A percentile compares a stretch with the other conserved stretches of the same genome.
Conservation (phyloP, 192 early-diverging fungal species). For the Dissophora ornata region DNA sequence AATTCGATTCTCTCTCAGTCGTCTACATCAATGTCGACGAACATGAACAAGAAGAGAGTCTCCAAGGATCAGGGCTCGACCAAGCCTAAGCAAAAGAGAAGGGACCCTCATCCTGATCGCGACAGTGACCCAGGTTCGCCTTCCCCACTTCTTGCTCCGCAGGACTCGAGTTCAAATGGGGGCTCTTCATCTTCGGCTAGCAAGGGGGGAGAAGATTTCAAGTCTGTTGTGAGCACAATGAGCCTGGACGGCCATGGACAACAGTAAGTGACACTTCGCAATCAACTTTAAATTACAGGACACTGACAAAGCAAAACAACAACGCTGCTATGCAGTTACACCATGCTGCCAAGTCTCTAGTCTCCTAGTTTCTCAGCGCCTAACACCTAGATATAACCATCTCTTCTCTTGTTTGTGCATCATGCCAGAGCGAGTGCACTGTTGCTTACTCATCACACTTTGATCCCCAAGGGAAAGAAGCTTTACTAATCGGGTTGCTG, state of each 20-base stretch:
- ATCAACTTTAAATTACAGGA: constrained; percentile 27
- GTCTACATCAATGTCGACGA: not conserved
- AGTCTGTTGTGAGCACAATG: constrained; percentile 72
- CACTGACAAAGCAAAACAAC: not conserved
- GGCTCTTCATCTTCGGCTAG: constrained; percentile 13
- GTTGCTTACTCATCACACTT: too few relatives aligned
- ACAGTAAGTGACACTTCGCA: constrained; percentile 37
- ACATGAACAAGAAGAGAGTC: constrained; percentile 32
- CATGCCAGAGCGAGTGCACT: too few relatives aligned
- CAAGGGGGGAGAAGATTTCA: constrained; percentile 52
- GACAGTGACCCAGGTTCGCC: constrained; percentile 35
- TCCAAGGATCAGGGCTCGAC: constrained; percentile 46
- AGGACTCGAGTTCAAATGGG: constrained; percentile 9
- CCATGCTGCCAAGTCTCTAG: too few relatives aligned
- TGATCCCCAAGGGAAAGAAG: not conserved
- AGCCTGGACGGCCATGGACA: constrained; percentile 80
- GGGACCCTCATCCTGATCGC: constrained; percentile 25
- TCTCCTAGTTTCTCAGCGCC: too few relatives aligned
- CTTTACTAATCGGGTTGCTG: not conserved
- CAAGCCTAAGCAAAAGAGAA: constrained; percentile 43
- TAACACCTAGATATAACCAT: too few relatives aligned
- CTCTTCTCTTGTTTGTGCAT: too few relatives aligned
- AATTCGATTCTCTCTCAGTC: too few relatives aligned
- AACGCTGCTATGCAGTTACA: too few relatives aligned
- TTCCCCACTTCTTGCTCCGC: constrained; percentile 29